phyloP scores from a whole-genome alignment of 1,139 yeast species.

The Lodderomyces beijingensis region DNA sequence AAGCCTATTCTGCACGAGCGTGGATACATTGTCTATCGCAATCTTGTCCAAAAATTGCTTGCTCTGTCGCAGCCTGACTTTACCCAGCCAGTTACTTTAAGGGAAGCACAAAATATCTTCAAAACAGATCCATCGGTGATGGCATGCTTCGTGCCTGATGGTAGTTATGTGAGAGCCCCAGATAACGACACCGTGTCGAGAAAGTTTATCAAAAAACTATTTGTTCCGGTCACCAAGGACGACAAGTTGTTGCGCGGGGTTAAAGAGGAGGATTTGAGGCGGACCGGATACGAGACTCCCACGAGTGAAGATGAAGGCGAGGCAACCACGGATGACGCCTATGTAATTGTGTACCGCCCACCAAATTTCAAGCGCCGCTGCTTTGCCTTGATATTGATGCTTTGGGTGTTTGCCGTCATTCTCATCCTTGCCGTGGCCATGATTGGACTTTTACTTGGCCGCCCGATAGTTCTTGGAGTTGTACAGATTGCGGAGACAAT shows the following conservation, averaged over 20 bases:
- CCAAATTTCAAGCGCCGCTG: conserved; percentile 67
- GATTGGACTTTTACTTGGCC: conserved; percentile 36
- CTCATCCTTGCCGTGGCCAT: conserved; percentile 36
- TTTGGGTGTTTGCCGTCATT: conserved; percentile 69
- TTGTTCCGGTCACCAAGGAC: conserved; percentile 78
- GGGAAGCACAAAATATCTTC: conserved; percentile 45
- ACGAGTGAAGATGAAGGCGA: conserved; percentile 33
- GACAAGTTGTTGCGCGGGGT: conserved; percentile 44
- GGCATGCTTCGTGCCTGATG: conserved; percentile 70
- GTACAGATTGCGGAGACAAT: not conserved
- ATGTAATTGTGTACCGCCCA: conserved; percentile 82
- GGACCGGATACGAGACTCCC: conserved; percentile 12
- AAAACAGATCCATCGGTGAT: conserved; percentile 31
- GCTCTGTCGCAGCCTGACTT: conserved; percentile 51
- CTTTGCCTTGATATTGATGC: conserved; percentile 46
- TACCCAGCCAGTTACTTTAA: conserved; percentile 49
- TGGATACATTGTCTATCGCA: conserved; percentile 63
- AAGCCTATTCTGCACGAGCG: conserved; percentile 69
- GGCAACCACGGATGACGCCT: conserved; percentile 47
- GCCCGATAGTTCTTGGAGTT: conserved; percentile 24
- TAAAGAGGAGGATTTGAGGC: conserved; percentile 9
- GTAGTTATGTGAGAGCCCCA: conserved; percentile 82
- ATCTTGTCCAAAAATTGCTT: conserved; percentile 37
- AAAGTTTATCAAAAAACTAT: conserved; percentile 57
- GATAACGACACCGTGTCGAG: conserved; percentile 72